Evolutionary conservation across 2,329 filamentous ascomycete species (phyloP).

Genomic region (Lachnellula arida): DNA sequence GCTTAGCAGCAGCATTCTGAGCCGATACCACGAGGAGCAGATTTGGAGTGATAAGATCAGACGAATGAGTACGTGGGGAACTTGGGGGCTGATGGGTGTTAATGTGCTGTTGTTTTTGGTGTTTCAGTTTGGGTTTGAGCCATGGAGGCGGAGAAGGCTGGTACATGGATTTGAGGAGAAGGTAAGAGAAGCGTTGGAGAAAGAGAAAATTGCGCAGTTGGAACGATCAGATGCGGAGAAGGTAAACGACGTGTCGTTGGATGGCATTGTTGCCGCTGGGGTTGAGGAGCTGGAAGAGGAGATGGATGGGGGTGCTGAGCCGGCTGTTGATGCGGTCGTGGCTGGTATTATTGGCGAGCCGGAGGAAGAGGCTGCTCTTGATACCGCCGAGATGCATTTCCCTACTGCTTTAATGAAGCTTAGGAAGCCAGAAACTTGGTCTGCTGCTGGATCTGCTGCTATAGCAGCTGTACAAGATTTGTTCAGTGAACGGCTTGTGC

Average conservation of each 20-base stretch:
- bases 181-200: constrained; percentile 58
- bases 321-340: constrained; percentile 23
- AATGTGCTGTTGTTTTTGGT: constrained; percentile 87
- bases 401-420: constrained; percentile 14
- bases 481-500: constrained; percentile 60
- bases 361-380: constrained; percentile 5
- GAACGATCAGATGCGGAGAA: constrained; percentile 3
- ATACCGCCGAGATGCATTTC: constrained; percentile 19
- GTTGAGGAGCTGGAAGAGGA: constrained; percentile 22
- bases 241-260: constrained; percentile 16
- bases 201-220: constrained; percentile 20
- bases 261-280: constrained; percentile 21
- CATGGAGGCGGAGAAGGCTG: constrained; percentile 78
- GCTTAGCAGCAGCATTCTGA: constrained; percentile 77
- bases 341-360: constrained; percentile 16
- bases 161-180: constrained; percentile 80
- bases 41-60: constrained; percentile 98
- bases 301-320: constrained; percentile 8
- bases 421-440: constrained; percentile 38
- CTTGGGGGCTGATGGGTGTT: constrained; percentile 95
- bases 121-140: constrained; percentile 85
- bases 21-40: constrained; percentile 96
- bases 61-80: constrained; percentile 95
- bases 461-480: constrained; percentile 46
- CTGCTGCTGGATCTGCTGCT: constrained; percentile 17